These are phyloP conservation scores for Thelephora terrestris DNA, from an alignment of 1,284 basidiomycete genomes.

Conservation along the genomic window DNA sequence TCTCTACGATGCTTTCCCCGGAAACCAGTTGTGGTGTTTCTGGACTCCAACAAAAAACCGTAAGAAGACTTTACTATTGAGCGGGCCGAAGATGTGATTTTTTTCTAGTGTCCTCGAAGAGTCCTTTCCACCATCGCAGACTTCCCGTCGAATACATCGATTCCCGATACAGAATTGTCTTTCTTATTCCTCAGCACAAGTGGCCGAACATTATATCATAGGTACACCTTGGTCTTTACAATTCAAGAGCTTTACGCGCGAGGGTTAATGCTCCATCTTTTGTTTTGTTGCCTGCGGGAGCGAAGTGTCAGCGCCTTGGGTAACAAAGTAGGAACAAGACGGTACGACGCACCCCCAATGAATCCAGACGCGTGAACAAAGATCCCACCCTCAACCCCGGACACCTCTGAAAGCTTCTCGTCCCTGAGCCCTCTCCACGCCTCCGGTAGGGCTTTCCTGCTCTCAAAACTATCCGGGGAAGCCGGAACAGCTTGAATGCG, in stretches of 20 bases:
- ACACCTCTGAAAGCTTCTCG: slow-evolving; percentile 61
- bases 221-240: slow-evolving; percentile 21
- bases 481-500: slow-evolving; percentile 89
- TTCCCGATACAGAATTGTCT: no score
- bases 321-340: not conserved
- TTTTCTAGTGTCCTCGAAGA: no score
- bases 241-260: slow-evolving; percentile 58
- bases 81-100: no score
- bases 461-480: slow-evolving; percentile 77
- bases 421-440: slow-evolving; percentile 90
- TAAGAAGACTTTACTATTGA: no score
- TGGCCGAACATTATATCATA: not conserved
- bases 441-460: slow-evolving; percentile 88
- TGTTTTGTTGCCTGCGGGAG: slow-evolving; percentile 73
- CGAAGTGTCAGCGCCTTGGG: slow-evolving; percentile 2
- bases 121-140: no score
- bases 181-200: no score
- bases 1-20: not conserved
- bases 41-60: no score
- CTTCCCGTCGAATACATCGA: no score
- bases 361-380: slow-evolving; percentile 96
- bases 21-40: no score
- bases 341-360: slow-evolving; percentile 61
- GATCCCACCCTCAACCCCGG: slow-evolving; percentile 76
- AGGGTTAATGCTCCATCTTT: slow-evolving; percentile 81